Evolutionary conservation across 495 filamentous ascomycete genomes (phyloP).

Genomic region (Trichoderma asperelloides): DNA sequence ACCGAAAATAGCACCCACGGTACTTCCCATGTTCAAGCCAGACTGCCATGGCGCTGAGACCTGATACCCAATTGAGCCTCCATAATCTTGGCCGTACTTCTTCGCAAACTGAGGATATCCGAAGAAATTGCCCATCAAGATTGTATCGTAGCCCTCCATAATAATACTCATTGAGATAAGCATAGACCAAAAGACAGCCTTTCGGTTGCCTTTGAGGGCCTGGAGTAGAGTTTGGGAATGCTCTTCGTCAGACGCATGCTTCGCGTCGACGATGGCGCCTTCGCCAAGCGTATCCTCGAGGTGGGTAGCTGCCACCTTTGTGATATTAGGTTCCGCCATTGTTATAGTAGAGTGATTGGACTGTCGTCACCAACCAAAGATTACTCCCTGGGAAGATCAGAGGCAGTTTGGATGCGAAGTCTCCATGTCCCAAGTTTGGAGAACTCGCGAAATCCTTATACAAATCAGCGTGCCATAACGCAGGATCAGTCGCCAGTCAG

Average conservation of each 20-base stretch:
- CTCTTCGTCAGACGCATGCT: conserved; percentile 29
- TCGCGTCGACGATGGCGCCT: conserved; percentile 22
- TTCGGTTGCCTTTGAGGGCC: conserved; percentile 34
- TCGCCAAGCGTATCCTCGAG: conserved; percentile 22
- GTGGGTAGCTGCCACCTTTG: background rate
- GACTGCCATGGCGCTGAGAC: conserved; percentile 23
- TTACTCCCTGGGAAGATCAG: background rate
- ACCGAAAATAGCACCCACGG: conserved; percentile 23
- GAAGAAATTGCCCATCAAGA: conserved; percentile 19
- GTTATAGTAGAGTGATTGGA: no score
- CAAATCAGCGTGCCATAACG: background rate
- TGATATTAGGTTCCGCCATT: background rate
- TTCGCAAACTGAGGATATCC: conserved; percentile 28
- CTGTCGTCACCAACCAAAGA: background rate
- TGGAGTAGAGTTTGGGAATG: conserved; percentile 34
- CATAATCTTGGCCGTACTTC: conserved; percentile 21
- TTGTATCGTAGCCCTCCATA: conserved; percentile 19
- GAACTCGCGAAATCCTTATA: background rate
- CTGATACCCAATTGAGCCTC: conserved; percentile 17
- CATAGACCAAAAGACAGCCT: conserved; percentile 38
- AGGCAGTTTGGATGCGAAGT: background rate
- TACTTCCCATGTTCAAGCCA: conserved; percentile 21
- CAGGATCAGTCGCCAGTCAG: background rate
- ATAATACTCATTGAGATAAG: conserved; percentile 26
- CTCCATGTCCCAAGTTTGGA: background rate